Evolutionary conservation across 1,284 basidiomycete genomes (phyloP), one percentile per base, ranked within the genome.

Genomic region (Fomitopsis palustris): DNA sequence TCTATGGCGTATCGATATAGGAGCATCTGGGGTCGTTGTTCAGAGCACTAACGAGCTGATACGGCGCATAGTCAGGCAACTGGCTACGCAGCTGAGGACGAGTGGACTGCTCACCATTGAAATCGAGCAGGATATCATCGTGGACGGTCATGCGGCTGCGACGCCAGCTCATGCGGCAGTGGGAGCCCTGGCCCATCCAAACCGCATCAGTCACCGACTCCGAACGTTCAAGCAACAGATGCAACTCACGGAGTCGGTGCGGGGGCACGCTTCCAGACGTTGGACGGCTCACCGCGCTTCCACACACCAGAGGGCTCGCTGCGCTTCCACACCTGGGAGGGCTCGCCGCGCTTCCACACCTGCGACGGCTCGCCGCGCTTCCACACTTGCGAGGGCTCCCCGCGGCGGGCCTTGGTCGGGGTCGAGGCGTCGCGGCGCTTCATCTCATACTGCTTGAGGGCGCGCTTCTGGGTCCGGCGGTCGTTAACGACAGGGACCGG

Each of bases 361-460:
- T 47, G 45, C 25, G 49, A 52, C 7, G 47, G 31, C 47, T 51
- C 47, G 12, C 27, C 29, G 3, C 29, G 47, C 31, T 35, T 51
- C 47, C 47, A 31, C 29, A 35, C 31, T 16, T 33, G 14, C 25
- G 47, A 51, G 31, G 49, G 74, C 77, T 83, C 31, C 83, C 85
- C 0, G 77, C 89, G 49, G 75, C 4, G 88, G n/a, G 51, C 19
- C 54, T 56, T 37, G 25, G 62, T 53, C n/a, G 64, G 63, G 57
- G 55, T 64, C 55, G 61, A 57, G 35, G 58, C 60, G 19, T 69
- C 71, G 51, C 67, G 69, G 51, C 74, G 72, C 64, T 68, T 70
- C 54, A 71, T 64, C 61, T 72, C 66, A 63, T 67, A 71, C 67
- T 78, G 76, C 65, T 75, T 78, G 51, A 67, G 61, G 17, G 62